Percentiles rank a stretch among this genome's conserved stretches.
Evolutionary conservation across 139 green algal genomes (phyloP).

Genomic region (Chlamydomonas urium): DNA sequence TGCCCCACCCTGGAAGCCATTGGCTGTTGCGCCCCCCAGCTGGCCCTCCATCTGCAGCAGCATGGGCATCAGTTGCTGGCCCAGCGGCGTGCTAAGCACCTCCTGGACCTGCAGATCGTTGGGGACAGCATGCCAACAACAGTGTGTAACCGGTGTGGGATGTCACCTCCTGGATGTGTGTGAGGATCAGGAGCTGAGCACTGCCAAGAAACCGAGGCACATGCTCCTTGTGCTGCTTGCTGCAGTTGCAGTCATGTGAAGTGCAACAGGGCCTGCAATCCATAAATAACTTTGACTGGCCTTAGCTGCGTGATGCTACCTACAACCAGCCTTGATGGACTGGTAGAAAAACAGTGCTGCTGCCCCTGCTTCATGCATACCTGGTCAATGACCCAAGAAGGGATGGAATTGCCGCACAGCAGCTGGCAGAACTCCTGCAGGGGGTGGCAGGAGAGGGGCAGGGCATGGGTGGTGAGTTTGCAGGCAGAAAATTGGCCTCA

Average conservation of each 20-base stretch:
- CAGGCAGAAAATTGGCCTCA: too few relatives aligned
- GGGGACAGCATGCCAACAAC: neutral
- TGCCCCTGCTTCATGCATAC: too few relatives aligned
- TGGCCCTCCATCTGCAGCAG: slow-evolving; percentile 11
- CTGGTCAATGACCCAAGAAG: slow-evolving; percentile 7
- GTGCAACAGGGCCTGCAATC: too few relatives aligned
- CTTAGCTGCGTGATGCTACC: too few relatives aligned
- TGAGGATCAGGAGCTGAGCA: neutral
- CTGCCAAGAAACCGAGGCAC: neutral
- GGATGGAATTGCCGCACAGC: slow-evolving; percentile 44
- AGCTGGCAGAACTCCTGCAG: slow-evolving; percentile 56
- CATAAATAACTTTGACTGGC: too few relatives aligned
- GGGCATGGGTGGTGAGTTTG: too few relatives aligned
- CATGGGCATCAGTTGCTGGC: slow-evolving; percentile 6
- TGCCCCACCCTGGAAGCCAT: too few relatives aligned
- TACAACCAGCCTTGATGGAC: too few relatives aligned
- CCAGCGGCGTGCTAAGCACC: neutral
- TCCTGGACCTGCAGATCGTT: neutral
- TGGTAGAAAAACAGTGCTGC: too few relatives aligned
- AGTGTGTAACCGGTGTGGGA: neutral
- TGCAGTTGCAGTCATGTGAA: neutral
- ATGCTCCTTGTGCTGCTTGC: neutral
- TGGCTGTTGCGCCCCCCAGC: neutral
- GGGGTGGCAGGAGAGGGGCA: too few relatives aligned
- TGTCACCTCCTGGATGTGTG: neutral